Percentiles rank a stretch among this genome's conserved stretches.
Conservation (phyloP, 345 rosid genomes). For the Xanthoceras sorbifolium region DNA sequence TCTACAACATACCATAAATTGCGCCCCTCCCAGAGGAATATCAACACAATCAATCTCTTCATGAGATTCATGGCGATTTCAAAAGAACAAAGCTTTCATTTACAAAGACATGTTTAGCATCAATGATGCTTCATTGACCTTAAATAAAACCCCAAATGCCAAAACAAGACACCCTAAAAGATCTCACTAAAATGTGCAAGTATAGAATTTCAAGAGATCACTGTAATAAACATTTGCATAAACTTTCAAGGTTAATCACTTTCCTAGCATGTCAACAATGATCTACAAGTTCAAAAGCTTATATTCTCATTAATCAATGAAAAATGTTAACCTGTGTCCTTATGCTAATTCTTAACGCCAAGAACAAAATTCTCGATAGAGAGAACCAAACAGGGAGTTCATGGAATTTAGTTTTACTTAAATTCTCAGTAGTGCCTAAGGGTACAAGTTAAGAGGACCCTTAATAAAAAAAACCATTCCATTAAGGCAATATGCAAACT, state of each 20-base stretch:
- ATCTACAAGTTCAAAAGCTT: neutral
- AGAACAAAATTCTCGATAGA: neutral
- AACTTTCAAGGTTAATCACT: neutral
- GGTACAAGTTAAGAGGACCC: neutral
- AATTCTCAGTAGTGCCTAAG: neutral
- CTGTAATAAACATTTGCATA: neutral
- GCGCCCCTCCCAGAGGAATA: neutral
- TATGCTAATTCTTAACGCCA: neutral
- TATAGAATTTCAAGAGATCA: neutral
- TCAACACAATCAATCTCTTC: no score
- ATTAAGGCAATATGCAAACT: neutral
- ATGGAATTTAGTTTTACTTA: neutral
- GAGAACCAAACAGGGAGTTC: neutral
- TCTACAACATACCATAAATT: neutral
- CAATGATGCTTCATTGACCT: neutral
- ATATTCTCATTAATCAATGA: neutral
- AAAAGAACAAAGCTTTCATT: neutral
- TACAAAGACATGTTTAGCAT: neutral
- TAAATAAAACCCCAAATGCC: neutral
- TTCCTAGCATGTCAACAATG: neutral
- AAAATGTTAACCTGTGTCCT: neutral
- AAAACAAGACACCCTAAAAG: neutral
- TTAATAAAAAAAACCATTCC: neutral
- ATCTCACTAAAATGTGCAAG: neutral
- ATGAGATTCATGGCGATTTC: neutral